These are phyloP conservation scores for Penicillium antarcticum DNA, from an alignment of 495 filamentous ascomycete genomes.

Conservation along the genomic window DNA sequence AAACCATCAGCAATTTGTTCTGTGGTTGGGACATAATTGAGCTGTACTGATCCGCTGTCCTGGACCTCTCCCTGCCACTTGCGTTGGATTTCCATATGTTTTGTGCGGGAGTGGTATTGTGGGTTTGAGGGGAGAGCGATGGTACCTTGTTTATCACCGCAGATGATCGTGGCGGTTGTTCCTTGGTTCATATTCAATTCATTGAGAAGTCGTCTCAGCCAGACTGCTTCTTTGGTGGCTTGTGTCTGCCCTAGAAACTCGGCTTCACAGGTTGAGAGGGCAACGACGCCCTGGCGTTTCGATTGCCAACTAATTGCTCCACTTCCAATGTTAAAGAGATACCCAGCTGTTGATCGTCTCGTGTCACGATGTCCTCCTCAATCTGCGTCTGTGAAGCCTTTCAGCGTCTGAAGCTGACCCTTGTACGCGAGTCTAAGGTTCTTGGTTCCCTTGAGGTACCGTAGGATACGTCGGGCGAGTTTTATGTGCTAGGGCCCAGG, in stretches of 20 bases:
- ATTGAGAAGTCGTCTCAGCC: conserved; percentile 29
- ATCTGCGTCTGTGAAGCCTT: conserved; percentile 21
- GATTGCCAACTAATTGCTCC: conserved; percentile 35
- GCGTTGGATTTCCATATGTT: conserved; percentile 31
- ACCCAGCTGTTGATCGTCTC: conserved; percentile 29
- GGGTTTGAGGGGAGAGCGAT: conserved; percentile 27
- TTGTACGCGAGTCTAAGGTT: conserved; percentile 16
- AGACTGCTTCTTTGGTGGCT: conserved; percentile 40
- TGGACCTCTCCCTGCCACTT: conserved; percentile 27
- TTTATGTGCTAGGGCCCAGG: conserved; percentile 17
- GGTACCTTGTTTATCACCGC: conserved; percentile 28
- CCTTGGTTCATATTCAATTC: conserved; percentile 22
- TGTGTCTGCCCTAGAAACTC: conserved; percentile 34
- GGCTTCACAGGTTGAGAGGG: conserved; percentile 35
- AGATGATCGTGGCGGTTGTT: conserved; percentile 13
- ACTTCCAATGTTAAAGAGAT: conserved; percentile 33
- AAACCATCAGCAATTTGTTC: conserved; percentile 24
- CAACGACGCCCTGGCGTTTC: conserved; percentile 32
- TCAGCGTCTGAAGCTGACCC: conserved; percentile 12
- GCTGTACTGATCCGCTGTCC: conserved; percentile 10
- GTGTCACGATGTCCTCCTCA: conserved; percentile 20
- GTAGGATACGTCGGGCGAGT: conserved; percentile 14
- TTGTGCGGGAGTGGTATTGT: conserved; percentile 24
- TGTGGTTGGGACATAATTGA: conserved; percentile 21
- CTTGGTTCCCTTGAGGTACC: conserved; percentile 22